These are phyloP conservation scores for Pythium brassicae DNA, from an alignment of 352 stramenopile genomes.

Conservation along the genomic window DNA sequence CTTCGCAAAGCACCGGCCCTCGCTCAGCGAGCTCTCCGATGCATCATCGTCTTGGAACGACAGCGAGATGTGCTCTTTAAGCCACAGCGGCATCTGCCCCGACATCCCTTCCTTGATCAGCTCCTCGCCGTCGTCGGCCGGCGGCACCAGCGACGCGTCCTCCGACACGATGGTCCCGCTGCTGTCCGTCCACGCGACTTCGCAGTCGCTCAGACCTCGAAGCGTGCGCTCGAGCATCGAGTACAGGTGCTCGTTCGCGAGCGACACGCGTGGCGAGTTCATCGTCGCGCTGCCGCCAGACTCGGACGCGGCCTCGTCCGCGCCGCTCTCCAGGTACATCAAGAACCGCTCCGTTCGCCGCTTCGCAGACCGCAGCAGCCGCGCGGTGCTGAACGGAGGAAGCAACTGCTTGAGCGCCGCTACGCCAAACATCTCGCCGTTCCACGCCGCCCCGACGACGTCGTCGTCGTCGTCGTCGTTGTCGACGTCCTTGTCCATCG, in stretches of 20 bases:
- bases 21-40: slow-evolving; percentile 36
- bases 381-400: slow-evolving; percentile 81
- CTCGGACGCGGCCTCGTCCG: slow-evolving; percentile 4
- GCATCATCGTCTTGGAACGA: slow-evolving; percentile 37
- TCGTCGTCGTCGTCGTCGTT: slow-evolving; percentile 19
- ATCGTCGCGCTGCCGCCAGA: neutral
- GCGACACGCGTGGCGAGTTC: slow-evolving; percentile 17
- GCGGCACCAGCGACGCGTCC: slow-evolving; percentile 3
- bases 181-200: slow-evolving; percentile 83
- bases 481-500: slow-evolving; percentile 27
- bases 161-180: slow-evolving; percentile 35
- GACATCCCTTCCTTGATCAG: slow-evolving; percentile 41
- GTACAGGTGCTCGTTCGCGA: slow-evolving; percentile 79
- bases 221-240: slow-evolving; percentile 84
- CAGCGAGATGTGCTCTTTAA: slow-evolving; percentile 42
- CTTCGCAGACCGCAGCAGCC: slow-evolving; percentile 61
- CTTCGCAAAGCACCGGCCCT: slow-evolving; percentile 86
- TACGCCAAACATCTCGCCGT: slow-evolving; percentile 32
- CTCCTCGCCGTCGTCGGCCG: slow-evolving; percentile 28
- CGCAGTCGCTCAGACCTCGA: slow-evolving; percentile 72
- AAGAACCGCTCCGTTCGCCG: slow-evolving; percentile 76
- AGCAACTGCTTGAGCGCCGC: slow-evolving; percentile 50
- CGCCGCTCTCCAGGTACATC: slow-evolving; percentile 72
- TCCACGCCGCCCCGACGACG: slow-evolving; percentile 58
- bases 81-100: slow-evolving; percentile 69